Conservation (phyloP, 345 rosid genomes). For the Balakata baccata region DNA sequence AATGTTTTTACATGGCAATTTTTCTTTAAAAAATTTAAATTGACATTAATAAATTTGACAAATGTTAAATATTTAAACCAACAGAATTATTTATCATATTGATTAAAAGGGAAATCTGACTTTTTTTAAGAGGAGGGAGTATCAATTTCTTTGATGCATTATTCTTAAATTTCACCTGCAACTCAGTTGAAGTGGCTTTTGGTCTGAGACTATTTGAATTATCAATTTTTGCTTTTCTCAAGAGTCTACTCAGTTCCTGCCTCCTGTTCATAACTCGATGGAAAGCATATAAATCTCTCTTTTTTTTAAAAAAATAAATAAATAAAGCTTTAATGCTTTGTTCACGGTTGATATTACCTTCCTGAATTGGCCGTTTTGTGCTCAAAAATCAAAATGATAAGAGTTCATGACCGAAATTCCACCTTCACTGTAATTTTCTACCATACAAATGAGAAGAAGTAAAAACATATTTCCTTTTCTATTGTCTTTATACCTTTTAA, state of each 20-base stretch:
- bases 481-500: background rate
- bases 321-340: too few relatives aligned
- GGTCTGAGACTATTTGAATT: background rate
- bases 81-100: too few relatives aligned
- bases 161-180: background rate
- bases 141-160: background rate
- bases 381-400: background rate
- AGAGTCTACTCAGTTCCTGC: background rate
- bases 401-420: background rate
- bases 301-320: too few relatives aligned
- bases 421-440: background rate
- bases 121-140: background rate
- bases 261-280: background rate
- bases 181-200: constrained; percentile 1
- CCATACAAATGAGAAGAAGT: background rate
- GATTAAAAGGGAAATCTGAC: too few relatives aligned
- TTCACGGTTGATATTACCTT: background rate
- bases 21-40: too few relatives aligned
- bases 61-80: too few relatives aligned
- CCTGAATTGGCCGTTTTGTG: background rate
- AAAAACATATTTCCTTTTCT: background rate
- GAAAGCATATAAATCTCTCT: too few relatives aligned
- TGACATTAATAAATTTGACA: too few relatives aligned
- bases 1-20: too few relatives aligned
- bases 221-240: background rate